phyloP scores from a whole-genome alignment of 2,329 filamentous ascomycete genomes.

The Neonectria neomacrospora region DNA sequence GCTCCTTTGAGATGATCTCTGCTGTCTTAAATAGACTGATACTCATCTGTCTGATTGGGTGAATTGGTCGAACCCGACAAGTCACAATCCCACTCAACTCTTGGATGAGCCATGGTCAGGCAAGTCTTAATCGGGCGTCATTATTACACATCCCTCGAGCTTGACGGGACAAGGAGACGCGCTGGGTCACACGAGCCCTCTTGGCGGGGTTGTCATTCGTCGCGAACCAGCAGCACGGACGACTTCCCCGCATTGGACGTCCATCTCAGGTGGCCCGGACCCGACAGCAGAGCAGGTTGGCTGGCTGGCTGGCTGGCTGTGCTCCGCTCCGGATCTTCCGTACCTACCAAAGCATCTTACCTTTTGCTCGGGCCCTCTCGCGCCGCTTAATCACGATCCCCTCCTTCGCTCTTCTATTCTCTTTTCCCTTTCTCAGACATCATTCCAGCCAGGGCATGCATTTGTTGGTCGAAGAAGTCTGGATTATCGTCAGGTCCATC shows the following conservation, averaged over 20 bases:
- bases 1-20: too few species aligned
- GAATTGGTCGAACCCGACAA: too few species aligned
- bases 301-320: too few species aligned
- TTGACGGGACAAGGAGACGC: not conserved
- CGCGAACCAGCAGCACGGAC: not conserved
- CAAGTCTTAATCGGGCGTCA: not conserved
- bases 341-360: not conserved
- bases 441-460: not conserved
- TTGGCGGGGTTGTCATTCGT: not conserved
- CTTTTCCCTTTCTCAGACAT: not conserved
- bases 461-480: constrained; percentile 17
- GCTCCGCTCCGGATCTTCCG: too few species aligned
- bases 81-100: too few species aligned
- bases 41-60: too few species aligned
- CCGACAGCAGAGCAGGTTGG: too few species aligned
- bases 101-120: not conserved
- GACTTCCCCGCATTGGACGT: not conserved
- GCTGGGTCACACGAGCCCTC: not conserved
- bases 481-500: constrained; percentile 21
- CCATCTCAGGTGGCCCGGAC: not conserved
- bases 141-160: not conserved
- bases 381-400: not conserved
- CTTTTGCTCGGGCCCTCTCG: not conserved
- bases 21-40: too few species aligned
- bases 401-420: not conserved